Evolutionary conservation across 306 rosid species (phyloP).

Genomic region (Acacia acuminata): DNA sequence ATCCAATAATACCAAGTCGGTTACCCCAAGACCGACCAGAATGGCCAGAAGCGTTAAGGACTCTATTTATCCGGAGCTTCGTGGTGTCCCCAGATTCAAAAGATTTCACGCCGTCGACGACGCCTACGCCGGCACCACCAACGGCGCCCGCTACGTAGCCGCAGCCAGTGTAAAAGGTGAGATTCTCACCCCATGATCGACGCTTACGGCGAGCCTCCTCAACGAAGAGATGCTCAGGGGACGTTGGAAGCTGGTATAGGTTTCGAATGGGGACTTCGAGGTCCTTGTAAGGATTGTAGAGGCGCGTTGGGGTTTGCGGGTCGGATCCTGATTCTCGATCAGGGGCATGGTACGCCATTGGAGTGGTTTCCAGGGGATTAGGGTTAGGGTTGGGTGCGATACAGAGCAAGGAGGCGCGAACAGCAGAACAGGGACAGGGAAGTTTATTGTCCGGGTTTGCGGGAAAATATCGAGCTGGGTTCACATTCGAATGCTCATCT

Average conservation of each 20-base stretch:
- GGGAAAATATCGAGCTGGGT: neutral
- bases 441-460: neutral
- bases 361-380: slow-evolving; percentile 38
- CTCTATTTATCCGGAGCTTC: slow-evolving; percentile 73
- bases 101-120: slow-evolving; percentile 66
- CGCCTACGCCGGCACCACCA: slow-evolving; percentile 64
- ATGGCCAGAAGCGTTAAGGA: slow-evolving; percentile 87
- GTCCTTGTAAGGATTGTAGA: slow-evolving; percentile 92
- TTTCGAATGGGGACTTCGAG: slow-evolving; percentile 53
- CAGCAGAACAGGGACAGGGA: neutral
- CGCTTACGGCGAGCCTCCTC: slow-evolving; percentile 90
- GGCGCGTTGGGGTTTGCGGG: slow-evolving; percentile 45
- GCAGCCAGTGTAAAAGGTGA: slow-evolving; percentile 91
- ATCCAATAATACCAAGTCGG: slow-evolving; percentile 72
- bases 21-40: slow-evolving; percentile 90
- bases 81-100: slow-evolving; percentile 80
- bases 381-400: slow-evolving; percentile 40
- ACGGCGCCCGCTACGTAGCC: slow-evolving; percentile 77
- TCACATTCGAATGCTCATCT: too few species aligned
- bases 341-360: slow-evolving; percentile 62
- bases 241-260: slow-evolving; percentile 83
- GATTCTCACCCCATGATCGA: slow-evolving; percentile 91
- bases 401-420: neutral
- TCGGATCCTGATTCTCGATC: slow-evolving; percentile 60
- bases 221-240: slow-evolving; percentile 85